A percentile compares a stretch with the other conserved stretches of the same genome.
phyloP scores from a whole-genome alignment of 306 rosid species.

The Prunus kanzakura region DNA sequence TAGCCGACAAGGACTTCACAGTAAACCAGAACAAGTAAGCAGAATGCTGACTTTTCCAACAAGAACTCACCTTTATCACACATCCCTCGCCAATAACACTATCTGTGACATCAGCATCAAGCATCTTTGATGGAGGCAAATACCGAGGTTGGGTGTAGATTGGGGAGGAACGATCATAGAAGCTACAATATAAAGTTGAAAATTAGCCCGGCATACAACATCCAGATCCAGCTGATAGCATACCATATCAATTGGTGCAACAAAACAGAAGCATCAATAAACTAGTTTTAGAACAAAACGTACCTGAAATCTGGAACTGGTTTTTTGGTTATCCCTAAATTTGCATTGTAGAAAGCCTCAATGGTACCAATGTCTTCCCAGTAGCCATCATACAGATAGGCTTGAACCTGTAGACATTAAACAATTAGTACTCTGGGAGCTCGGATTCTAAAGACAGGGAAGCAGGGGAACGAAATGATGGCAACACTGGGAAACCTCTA shows the following conservation, averaged over 20 bases:
- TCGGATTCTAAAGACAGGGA: not conserved
- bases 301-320: slow-evolving; percentile 98
- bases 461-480: not conserved
- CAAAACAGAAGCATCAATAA: slow-evolving; percentile 1
- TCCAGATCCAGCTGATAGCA: slow-evolving; percentile 9
- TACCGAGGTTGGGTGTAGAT: slow-evolving; percentile 99
- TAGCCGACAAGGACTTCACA: not conserved
- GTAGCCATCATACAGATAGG: slow-evolving; percentile 93
- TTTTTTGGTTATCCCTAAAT: slow-evolving; percentile 92
- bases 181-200: slow-evolving; percentile 45
- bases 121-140: slow-evolving; percentile 98
- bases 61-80: slow-evolving; percentile 74
- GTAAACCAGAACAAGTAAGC: not conserved
- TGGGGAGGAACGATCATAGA: slow-evolving; percentile 97
- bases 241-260: slow-evolving; percentile 4
- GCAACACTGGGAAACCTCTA: slow-evolving; percentile 10
- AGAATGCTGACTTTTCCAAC: slow-evolving; percentile 5
- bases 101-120: slow-evolving; percentile 95
- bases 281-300: not conserved
- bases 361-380: slow-evolving; percentile 99
- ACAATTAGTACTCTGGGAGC: slow-evolving; percentile 14
- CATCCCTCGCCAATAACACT: slow-evolving; percentile 99
- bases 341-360: slow-evolving; percentile 97
- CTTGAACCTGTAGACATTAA: slow-evolving; percentile 71
- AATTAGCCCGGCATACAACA: slow-evolving; percentile 13